Evolutionary conservation across 257 asterid genomes (phyloP).

Genomic region (Solanum chaucha): DNA sequence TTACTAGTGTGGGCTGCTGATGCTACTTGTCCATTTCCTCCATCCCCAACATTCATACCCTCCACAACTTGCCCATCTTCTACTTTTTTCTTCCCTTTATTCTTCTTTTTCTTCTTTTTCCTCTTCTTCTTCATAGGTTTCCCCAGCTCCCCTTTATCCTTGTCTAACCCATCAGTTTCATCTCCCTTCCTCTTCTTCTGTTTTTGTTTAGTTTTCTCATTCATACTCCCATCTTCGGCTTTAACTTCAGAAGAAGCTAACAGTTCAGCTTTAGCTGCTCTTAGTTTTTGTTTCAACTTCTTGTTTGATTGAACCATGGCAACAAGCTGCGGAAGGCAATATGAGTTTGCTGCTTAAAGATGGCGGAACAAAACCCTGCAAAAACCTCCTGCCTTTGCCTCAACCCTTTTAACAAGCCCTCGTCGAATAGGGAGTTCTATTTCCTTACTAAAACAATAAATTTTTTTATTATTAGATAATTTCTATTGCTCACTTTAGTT

Average conservation of each 20-base stretch:
- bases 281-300: constrained; percentile 64
- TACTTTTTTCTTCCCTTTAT: not conserved
- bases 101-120: constrained; percentile 18
- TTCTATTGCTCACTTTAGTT: not conserved
- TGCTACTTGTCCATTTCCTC: constrained; percentile 15
- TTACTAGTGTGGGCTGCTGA: not conserved
- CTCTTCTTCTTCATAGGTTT: constrained; percentile 21
- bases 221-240: constrained; percentile 3
- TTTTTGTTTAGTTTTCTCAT: constrained; percentile 25
- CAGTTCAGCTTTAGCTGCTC: constrained; percentile 55
- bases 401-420: not conserved
- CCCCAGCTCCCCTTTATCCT: constrained; percentile 15
- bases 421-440: not conserved
- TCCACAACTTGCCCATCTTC: not conserved
- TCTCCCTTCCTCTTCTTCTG: constrained; percentile 20
- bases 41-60: constrained; percentile 6
- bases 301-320: constrained; percentile 69
- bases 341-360: not conserved
- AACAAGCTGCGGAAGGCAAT: not conserved
- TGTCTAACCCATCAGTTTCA: constrained; percentile 23
- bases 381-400: not conserved
- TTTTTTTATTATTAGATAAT: not conserved
- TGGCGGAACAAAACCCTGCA: not conserved
- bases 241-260: constrained; percentile 28
- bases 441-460: not conserved